Percentiles rank a stretch among this genome's conserved stretches.
These are phyloP conservation scores for Pycnococcus provasolii DNA, from an alignment of 139 green algal species.

Conservation along the genomic window DNA sequence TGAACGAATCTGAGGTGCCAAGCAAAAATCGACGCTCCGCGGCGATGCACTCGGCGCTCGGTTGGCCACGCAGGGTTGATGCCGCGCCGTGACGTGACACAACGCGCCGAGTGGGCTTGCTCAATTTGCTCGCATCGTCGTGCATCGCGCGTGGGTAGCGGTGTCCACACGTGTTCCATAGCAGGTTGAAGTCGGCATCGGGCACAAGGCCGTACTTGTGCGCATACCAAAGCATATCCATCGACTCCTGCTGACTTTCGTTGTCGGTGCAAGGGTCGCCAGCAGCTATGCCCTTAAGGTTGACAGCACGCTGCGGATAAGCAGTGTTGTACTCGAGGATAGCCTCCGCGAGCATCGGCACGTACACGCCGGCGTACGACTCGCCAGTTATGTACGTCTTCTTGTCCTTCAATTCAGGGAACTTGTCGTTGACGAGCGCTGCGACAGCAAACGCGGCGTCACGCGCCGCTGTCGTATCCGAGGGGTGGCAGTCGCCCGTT, in stretches of 20 bases:
- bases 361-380: slow-evolving; percentile 39
- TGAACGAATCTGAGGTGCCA: slow-evolving; percentile 3
- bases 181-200: slow-evolving; percentile 17
- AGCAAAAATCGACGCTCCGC: slow-evolving; percentile 9
- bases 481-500: slow-evolving; percentile 18
- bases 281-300: slow-evolving; percentile 15
- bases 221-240: slow-evolving; percentile 26
- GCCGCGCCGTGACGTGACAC: too few species aligned
- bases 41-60: slow-evolving; percentile 1
- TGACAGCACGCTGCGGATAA: neutral
- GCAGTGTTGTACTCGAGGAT: slow-evolving; percentile 20
- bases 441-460: slow-evolving; percentile 21
- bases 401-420: slow-evolving; percentile 24
- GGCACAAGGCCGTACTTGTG: slow-evolving; percentile 25
- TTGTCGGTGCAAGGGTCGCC: slow-evolving; percentile 32
- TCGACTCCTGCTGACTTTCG: slow-evolving; percentile 13
- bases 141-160: neutral
- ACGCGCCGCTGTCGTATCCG: slow-evolving; percentile 23
- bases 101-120: too few species aligned
- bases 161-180: slow-evolving; percentile 15
- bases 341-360: slow-evolving; percentile 26
- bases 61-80: too few species aligned
- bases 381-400: slow-evolving; percentile 37
- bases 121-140: too few species aligned
- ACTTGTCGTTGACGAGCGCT: slow-evolving; percentile 14